A percentile compares a stretch with the other conserved stretches of the same genome.
Conservation (phyloP, 441 rosid species). For the Adansonia rubrostipa region DNA sequence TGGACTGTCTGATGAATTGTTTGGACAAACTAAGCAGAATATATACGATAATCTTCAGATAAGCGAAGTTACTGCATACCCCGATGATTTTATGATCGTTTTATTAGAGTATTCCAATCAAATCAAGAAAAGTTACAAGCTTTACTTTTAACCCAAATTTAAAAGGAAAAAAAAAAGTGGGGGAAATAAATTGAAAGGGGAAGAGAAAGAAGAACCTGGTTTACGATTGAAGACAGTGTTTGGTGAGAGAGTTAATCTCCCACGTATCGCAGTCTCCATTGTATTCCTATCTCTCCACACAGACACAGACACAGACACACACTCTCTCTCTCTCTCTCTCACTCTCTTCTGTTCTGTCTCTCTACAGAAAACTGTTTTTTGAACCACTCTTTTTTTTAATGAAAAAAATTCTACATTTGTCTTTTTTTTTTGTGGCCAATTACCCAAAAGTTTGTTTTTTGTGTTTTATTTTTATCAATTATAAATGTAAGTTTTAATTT, state of each 20-base stretch:
- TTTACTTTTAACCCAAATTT: neutral
- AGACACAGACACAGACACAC: neutral
- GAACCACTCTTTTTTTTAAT: neutral
- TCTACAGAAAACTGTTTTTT: slow-evolving; percentile 29
- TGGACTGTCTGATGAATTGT: neutral
- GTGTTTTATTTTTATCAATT: too few species aligned
- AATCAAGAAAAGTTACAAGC: slow-evolving; percentile 1
- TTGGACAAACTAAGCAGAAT: neutral
- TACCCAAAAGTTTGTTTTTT: too few species aligned
- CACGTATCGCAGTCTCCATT: slow-evolving; percentile 75
- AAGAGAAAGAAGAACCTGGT: slow-evolving; percentile 53
- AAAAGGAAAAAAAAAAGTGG: neutral
- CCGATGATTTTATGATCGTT: slow-evolving; percentile 21
- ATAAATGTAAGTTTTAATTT: too few species aligned
- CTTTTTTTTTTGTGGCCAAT: neutral
- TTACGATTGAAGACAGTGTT: slow-evolving; percentile 64
- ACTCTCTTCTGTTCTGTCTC: slow-evolving; percentile 20
- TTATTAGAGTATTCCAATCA: neutral
- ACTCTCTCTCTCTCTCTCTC: neutral
- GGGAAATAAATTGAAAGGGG: neutral
- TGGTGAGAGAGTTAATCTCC: slow-evolving; percentile 86
- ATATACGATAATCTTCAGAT: neutral
- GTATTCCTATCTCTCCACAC: slow-evolving; percentile 38
- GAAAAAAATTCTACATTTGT: neutral
- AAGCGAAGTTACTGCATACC: neutral